A percentile compares a stretch with the other conserved stretches of the same genome.
These are phyloP conservation scores for Trametes polyzona DNA, from an alignment of 1,284 basidiomycete species.

Conservation along the genomic window DNA sequence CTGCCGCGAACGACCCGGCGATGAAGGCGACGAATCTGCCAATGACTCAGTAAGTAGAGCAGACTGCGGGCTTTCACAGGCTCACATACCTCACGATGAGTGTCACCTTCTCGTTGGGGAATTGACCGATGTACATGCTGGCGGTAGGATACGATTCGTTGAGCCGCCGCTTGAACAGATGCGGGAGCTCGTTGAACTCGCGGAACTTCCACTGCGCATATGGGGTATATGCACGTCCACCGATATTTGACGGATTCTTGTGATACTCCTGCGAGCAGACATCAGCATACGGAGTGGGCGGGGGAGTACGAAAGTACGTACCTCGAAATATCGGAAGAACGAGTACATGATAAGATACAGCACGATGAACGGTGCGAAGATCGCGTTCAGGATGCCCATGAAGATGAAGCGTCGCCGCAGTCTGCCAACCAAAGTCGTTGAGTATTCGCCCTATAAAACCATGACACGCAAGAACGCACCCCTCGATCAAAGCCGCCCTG, in stretches of 20 bases:
- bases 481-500: constrained; percentile 77
- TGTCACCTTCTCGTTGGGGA: constrained; percentile 93
- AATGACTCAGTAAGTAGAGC: not conserved
- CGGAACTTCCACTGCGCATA: constrained; percentile 99
- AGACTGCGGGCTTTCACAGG: constrained; percentile 3
- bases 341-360: constrained; percentile 97
- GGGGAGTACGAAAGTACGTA: constrained; percentile 38
- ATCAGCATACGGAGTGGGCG: not conserved
- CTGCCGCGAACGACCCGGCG: constrained; percentile 94
- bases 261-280: constrained; percentile 84
- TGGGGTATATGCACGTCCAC: constrained; percentile 90
- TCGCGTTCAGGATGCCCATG: constrained; percentile 93
- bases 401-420: constrained; percentile 88
- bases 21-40: constrained; percentile 92
- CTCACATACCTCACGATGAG: constrained; percentile 80
- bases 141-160: constrained; percentile 89
- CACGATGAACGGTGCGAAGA: constrained; percentile 97
- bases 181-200: constrained; percentile 98
- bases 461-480: constrained; percentile 55
- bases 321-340: constrained; percentile 99
- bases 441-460: not conserved
- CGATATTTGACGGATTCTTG: constrained; percentile 95
- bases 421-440: constrained; percentile 44
- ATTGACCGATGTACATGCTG: constrained; percentile 96
- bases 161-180: constrained; percentile 86